A percentile compares a stretch with the other conserved stretches of the same genome.
Evolutionary conservation across 495 filamentous ascomycete genomes (phyloP).

Genomic region (Tricharina praecox): DNA sequence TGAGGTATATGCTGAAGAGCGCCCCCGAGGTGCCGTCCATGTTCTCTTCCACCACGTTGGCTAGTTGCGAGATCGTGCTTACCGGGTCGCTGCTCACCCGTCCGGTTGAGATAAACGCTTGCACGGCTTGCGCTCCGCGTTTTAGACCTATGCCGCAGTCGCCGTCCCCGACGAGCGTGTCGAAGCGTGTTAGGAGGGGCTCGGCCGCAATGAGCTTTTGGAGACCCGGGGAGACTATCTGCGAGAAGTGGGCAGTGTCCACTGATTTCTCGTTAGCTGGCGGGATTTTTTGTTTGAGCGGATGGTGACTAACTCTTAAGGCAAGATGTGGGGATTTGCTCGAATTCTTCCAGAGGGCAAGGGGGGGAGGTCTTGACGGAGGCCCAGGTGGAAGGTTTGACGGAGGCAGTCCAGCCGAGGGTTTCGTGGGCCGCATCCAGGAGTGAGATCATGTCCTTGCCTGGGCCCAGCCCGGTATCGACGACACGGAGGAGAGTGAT

Average conservation of each 20-base stretch:
- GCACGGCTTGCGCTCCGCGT: constrained; percentile 74
- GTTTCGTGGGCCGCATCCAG: constrained; percentile 75
- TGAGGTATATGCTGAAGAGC: constrained; percentile 90
- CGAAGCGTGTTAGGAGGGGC: constrained; percentile 69
- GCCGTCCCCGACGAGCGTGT: constrained; percentile 86
- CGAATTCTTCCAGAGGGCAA: constrained; percentile 4
- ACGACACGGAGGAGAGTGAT: constrained; percentile 65
- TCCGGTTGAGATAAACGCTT: constrained; percentile 42
- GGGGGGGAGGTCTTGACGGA: background rate
- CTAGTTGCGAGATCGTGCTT: constrained; percentile 54
- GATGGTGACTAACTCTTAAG: too few species aligned
- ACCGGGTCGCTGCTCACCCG: constrained; percentile 51
- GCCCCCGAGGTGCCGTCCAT: constrained; percentile 98
- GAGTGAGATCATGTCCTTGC: constrained; percentile 68
- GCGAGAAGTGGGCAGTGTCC: constrained; percentile 40
- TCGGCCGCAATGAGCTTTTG: constrained; percentile 58
- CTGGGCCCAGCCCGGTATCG: constrained; percentile 58
- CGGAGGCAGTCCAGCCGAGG: constrained; percentile 64
- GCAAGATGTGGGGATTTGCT: constrained; percentile 14
- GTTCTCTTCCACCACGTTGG: constrained; percentile 62
- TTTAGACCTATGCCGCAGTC: constrained; percentile 87
- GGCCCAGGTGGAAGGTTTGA: constrained; percentile 38
- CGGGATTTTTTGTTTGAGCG: too few species aligned
- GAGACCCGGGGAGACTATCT: constrained; percentile 48
- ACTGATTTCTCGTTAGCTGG: too few species aligned